A percentile compares a stretch with the other conserved stretches of the same genome.
Conservation (phyloP, 2,329 filamentous ascomycete species). For the Colletotrichum musicola region DNA sequence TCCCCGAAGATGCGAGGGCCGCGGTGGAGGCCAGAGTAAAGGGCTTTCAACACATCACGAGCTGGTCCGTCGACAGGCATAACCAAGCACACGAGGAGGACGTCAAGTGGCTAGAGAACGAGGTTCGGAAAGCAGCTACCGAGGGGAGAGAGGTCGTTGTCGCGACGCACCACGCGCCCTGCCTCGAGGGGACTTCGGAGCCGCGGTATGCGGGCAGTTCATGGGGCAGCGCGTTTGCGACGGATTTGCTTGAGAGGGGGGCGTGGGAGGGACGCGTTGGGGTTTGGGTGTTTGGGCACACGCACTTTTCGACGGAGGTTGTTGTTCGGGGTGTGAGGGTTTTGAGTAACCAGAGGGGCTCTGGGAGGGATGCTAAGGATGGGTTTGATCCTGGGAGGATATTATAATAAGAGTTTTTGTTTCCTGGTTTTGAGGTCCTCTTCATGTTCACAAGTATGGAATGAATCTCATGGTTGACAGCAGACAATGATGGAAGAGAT, state of each 20-base stretch:
- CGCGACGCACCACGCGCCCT: constrained; percentile 70
- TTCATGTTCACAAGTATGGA: too few relatives aligned
- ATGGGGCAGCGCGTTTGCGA: constrained; percentile 65
- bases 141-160: constrained; percentile 56
- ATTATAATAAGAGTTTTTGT: not conserved
- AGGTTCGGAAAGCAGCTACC: not conserved
- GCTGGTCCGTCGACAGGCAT: constrained; percentile 64
- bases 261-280: constrained; percentile 45
- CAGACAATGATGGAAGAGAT: too few relatives aligned
- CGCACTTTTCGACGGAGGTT: constrained; percentile 58
- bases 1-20: constrained; percentile 54
- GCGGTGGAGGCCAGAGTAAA: constrained; percentile 59
- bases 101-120: constrained; percentile 59
- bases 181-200: constrained; percentile 59
- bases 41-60: constrained; percentile 67
- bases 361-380: constrained; percentile 15
- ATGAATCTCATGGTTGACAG: too few relatives aligned
- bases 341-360: constrained; percentile 61
- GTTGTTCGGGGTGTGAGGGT: constrained; percentile 49
- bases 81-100: constrained; percentile 62
- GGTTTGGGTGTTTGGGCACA: constrained; percentile 63
- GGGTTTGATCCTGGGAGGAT: constrained; percentile 15
- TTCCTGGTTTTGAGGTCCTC: too few relatives aligned
- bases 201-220: constrained; percentile 61
- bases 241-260: constrained; percentile 53